These are phyloP conservation scores for Calendula officinalis DNA, from an alignment of 129 eudicot genomes.

Conservation along the genomic window DNA sequence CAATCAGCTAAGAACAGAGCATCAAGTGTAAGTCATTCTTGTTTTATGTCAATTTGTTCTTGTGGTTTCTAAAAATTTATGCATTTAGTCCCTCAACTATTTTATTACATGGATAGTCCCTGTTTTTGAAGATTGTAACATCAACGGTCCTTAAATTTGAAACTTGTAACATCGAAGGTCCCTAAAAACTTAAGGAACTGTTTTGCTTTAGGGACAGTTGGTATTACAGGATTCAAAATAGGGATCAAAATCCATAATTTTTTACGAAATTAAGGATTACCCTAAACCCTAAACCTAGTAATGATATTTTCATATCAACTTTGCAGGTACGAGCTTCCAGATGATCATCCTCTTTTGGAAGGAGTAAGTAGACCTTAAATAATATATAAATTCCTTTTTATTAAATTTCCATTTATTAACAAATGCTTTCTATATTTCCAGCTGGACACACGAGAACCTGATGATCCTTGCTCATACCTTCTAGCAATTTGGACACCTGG, in stretches of 20 bases:
- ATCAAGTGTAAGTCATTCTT: slow-evolving; percentile 80
- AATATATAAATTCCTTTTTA: slow-evolving; percentile 6
- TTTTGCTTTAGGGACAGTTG: too few species aligned
- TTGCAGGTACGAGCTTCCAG: slow-evolving; percentile 97
- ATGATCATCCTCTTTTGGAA: slow-evolving; percentile 74
- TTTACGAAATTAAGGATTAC: too few species aligned
- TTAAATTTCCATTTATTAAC: slow-evolving; percentile 8
- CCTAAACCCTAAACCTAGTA: neutral
- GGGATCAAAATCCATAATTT: too few species aligned
- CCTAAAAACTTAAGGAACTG: too few species aligned
- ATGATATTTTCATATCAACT: slow-evolving; percentile 20
- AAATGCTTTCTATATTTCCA: slow-evolving; percentile 36
- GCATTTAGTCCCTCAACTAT: neutral
- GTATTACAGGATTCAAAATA: too few species aligned
- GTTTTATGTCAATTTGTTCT: slow-evolving; percentile 4
- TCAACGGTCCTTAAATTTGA: too few species aligned
- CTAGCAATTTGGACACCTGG: slow-evolving; percentile 98
- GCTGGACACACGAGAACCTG: slow-evolving; percentile 80
- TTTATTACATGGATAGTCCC: neutral
- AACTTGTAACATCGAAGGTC: too few species aligned
- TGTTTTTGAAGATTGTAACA: too few species aligned
- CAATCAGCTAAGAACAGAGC: slow-evolving; percentile 93
- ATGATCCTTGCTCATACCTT: slow-evolving; percentile 91
- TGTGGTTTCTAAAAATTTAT: neutral
- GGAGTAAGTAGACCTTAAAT: slow-evolving; percentile 54